phyloP scores from a whole-genome alignment of 768 basidiomycete species.

The Saitozyma podzolica region DNA sequence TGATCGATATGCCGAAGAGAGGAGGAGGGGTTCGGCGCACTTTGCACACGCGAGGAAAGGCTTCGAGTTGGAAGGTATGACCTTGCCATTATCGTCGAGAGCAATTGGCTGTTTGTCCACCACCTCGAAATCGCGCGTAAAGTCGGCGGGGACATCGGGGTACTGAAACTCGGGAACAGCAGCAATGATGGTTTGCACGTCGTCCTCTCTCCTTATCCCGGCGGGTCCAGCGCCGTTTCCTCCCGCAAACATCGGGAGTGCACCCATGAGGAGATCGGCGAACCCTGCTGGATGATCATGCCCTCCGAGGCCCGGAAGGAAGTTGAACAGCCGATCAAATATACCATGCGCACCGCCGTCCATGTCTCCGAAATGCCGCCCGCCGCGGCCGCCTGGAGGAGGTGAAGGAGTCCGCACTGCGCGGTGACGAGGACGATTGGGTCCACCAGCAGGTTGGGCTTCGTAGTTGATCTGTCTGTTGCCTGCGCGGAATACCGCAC shows the following conservation, averaged over 20 bases:
- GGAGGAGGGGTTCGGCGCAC: conserved; percentile 33
- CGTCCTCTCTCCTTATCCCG: conserved; percentile 1
- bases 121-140: conserved; percentile 38
- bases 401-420: too few species aligned
- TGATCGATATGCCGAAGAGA: conserved; percentile 37
- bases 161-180: conserved; percentile 13
- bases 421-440: too few species aligned
- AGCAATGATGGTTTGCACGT: conserved; percentile 27
- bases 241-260: not conserved
- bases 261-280: not conserved
- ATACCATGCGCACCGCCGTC: too few species aligned
- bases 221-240: conserved; percentile 2
- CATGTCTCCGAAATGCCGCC: too few species aligned
- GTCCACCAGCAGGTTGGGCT: too few species aligned
- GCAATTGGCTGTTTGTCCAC: conserved; percentile 29
- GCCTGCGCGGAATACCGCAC: conserved; percentile 23
- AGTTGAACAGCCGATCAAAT: too few species aligned
- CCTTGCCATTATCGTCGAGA: conserved; percentile 41
- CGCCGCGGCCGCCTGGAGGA: too few species aligned
- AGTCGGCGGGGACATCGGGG: conserved; percentile 15
- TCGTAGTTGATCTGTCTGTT: conserved; percentile 1
- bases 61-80: conserved; percentile 17
- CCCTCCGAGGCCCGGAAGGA: too few species aligned
- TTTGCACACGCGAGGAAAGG: conserved; percentile 31
- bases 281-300: too few species aligned